Evolutionary conservation across 78 protist genomes (phyloP), one percentile per base, ranked within the genome.

Genomic region (Dictyostelium capitatum): DNA sequence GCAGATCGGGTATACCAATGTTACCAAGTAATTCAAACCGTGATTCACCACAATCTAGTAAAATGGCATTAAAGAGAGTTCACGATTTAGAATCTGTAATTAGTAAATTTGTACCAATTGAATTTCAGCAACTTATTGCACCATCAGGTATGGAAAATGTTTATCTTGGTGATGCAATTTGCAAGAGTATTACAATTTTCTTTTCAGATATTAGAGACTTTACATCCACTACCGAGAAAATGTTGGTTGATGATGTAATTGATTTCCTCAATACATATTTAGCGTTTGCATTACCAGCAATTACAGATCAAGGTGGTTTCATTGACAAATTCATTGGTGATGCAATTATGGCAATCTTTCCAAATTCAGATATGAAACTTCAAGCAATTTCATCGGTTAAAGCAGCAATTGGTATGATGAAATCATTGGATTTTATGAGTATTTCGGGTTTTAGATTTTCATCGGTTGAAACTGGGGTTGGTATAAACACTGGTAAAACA

Each of bases 301-400:
- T 92, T 43, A 84, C 89, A 14, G 94, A 92, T 15, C 25, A 46
- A 5, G 96, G 89, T 32, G 96, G 96, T 25, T 80, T 92, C 28
- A 82, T 92, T 17, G 96, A 92, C 17, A 92, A 92, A 41, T 92
- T 82, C 17, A 92, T 92, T 59, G 96, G 96, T 53, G 96, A 92
- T 69, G 91, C 96, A 6, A 82, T 82, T n/a, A 92, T 82, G 92
- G 83, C 93, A 9, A 79, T 87, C 8, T 77, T 92, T 19, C 89
- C 96, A 65, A 79, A 92, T 8, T 73, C 28, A 0, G 92, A 85
- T 48, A 43, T 85, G 28, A 90, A 48, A 14, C 79, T 79, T 11
- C 90, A 84, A 14, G 96, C 96, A 0, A 80, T 92, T 19, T 4
- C 53, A 8, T 77, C 96, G 1, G 87, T 80, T 1, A 81, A 87